These are phyloP conservation scores for Candida tetrigidarum DNA, from an alignment of 1,139 yeast species.

Conservation along the genomic window DNA sequence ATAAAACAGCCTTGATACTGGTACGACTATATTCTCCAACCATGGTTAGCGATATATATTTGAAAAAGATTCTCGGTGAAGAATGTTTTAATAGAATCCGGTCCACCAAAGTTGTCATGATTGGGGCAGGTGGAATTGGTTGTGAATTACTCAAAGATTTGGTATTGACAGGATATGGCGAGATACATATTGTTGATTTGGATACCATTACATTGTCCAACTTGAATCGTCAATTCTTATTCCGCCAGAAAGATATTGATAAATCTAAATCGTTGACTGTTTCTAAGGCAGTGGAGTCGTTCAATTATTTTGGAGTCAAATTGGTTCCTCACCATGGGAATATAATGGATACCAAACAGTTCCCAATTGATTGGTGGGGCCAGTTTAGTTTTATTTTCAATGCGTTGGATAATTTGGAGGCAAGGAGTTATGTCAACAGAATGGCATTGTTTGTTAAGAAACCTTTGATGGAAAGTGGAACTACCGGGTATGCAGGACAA, in stretches of 20 bases:
- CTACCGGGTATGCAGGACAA: constrained; percentile 94
- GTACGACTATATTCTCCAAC: too few relatives aligned
- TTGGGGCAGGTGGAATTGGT: constrained; percentile 99
- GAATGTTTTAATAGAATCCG: constrained; percentile 35
- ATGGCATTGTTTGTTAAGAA: constrained; percentile 74
- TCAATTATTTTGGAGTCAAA: constrained; percentile 70
- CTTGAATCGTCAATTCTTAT: constrained; percentile 90
- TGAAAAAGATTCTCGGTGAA: constrained; percentile 48
- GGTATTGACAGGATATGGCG: constrained; percentile 82
- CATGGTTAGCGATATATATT: constrained; percentile 48
- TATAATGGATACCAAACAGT: constrained; percentile 74
- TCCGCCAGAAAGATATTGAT: constrained; percentile 85
- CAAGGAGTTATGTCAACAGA: constrained; percentile 86
- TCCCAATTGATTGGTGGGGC: constrained; percentile 81
- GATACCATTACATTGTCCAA: constrained; percentile 94
- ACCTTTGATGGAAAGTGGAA: constrained; percentile 92
- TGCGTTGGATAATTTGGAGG: constrained; percentile 93
- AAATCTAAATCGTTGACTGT: constrained; percentile 86
- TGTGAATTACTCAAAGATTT: constrained; percentile 91
- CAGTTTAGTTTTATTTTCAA: constrained; percentile 82
- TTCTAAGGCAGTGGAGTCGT: constrained; percentile 74
- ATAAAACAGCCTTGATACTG: too few relatives aligned
- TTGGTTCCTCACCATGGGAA: constrained; percentile 86
- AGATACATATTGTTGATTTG: constrained; percentile 88
- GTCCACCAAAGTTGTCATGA: constrained; percentile 70